These are phyloP conservation scores for Neopestalotiopsis clavispora DNA, from an alignment of 2,329 filamentous ascomycete species.

Conservation along the genomic window DNA sequence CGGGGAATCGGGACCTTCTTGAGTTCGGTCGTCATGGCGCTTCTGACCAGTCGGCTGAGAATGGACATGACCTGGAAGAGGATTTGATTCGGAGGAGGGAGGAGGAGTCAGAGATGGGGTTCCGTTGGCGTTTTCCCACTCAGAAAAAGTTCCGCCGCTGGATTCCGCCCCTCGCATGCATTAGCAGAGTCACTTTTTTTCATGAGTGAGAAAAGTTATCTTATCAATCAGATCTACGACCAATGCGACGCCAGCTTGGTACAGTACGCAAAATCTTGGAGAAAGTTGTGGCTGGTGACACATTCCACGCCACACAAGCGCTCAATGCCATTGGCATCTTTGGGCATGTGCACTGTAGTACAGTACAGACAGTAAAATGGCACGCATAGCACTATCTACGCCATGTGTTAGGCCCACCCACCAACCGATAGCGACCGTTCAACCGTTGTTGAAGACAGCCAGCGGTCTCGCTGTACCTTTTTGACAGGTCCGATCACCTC, in stretches of 20 bases:
- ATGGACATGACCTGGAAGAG: conserved; percentile 22
- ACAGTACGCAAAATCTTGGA: not conserved
- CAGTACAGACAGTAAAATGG: not conserved
- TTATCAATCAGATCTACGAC: conserved; percentile 11
- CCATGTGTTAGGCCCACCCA: not conserved
- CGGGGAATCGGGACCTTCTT: conserved; percentile 83
- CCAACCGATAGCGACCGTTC: not conserved
- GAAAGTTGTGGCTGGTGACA: not conserved
- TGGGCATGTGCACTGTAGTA: not conserved
- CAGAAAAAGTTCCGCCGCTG: conserved; percentile 3
- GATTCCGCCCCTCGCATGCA: not conserved
- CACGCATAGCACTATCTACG: not conserved
- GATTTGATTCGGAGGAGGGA: not conserved
- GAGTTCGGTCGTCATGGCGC: conserved; percentile 61
- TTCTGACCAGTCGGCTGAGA: conserved; percentile 37
- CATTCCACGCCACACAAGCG: not conserved
- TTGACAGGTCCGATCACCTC: not conserved
- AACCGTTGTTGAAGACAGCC: not conserved
- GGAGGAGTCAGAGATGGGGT: not conserved
- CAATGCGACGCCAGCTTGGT: no score
- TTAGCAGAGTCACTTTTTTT: not conserved
- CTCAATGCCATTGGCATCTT: not conserved
- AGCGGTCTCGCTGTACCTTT: not conserved
- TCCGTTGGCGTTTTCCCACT: not conserved
- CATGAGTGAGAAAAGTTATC: not conserved